Percentiles rank a stretch among this genome's conserved stretches.
phyloP scores from a whole-genome alignment of 768 basidiomycete genomes.

The Galerina sulciceps region DNA sequence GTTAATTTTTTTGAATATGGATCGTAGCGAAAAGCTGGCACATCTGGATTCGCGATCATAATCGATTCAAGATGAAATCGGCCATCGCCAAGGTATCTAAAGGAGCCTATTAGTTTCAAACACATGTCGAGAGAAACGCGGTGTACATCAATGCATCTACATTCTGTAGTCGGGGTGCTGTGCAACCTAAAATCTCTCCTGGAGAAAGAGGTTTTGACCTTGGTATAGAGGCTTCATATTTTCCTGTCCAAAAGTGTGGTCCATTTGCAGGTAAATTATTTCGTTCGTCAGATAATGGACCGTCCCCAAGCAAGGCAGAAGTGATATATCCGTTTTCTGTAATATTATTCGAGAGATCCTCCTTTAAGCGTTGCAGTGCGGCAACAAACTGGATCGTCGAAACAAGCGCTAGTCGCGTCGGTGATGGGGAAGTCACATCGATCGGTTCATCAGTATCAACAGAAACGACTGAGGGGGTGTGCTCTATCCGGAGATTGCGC shows the following conservation, averaged over 20 bases:
- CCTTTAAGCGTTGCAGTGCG: conserved; percentile 85
- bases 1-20: conserved; percentile 98
- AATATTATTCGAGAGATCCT: conserved; percentile 62
- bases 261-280: not conserved
- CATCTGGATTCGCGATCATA: conserved; percentile 97
- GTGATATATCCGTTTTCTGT: not conserved
- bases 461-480: conserved; percentile 21
- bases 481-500: conserved; percentile 68
- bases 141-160: conserved; percentile 92
- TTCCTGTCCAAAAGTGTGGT: conserved; percentile 50
- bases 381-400: conserved; percentile 99
- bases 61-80: conserved; percentile 98
- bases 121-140: not conserved
- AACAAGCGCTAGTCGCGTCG: conserved; percentile 85
- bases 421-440: conserved; percentile 22
- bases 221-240: conserved; percentile 79
- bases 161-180: conserved; percentile 77
- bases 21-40: conserved; percentile 97
- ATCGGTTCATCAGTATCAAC: not conserved
- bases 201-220: conserved; percentile 92
- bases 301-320: conserved; percentile 11
- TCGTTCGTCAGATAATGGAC: not conserved
- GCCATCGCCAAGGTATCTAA: conserved; percentile 94
- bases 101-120: conserved; percentile 9
- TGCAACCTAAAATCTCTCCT: conserved; percentile 97